Conservation (phyloP, 2,329 filamentous ascomycete species). For the Cladosporium cucumerinum region DNA sequence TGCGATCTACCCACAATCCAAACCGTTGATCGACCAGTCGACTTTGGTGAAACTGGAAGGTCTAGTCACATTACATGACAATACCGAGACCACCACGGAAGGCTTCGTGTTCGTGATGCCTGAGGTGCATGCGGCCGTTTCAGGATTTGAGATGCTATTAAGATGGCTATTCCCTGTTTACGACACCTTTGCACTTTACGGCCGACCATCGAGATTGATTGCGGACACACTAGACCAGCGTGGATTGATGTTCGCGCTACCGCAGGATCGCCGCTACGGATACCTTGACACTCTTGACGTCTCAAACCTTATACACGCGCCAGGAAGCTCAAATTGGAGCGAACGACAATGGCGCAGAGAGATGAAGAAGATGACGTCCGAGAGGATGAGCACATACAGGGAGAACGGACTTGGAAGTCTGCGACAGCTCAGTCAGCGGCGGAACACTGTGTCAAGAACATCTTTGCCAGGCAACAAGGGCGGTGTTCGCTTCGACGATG, state of each 20-base stretch:
- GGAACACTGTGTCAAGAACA: conserved; percentile 39
- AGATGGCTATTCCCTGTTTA: conserved; percentile 90
- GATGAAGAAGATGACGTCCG: conserved; percentile 82
- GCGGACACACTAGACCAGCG: conserved; percentile 82
- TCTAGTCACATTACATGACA: conserved; percentile 79
- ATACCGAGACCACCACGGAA: conserved; percentile 73
- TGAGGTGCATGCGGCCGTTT: conserved; percentile 85
- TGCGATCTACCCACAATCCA: conserved; percentile 92
- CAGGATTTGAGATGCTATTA: conserved; percentile 92
- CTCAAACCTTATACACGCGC: conserved; percentile 70
- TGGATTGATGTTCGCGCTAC: conserved; percentile 98
- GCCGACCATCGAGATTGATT: conserved; percentile 78
- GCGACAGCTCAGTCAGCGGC: conserved; percentile 37
- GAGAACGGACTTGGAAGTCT: conserved; percentile 25
- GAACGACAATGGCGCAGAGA: conserved; percentile 87
- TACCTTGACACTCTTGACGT: conserved; percentile 90
- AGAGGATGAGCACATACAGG: conserved; percentile 60
- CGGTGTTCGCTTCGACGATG: conserved; percentile 44
- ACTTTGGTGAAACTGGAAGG: conserved; percentile 93
- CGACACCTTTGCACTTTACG: conserved; percentile 89
- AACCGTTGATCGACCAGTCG: conserved; percentile 88
- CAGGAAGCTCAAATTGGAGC: conserved; percentile 72
- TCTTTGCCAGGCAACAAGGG: conserved; percentile 35
- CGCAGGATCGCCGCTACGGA: conserved; percentile 79
- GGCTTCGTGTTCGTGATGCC: conserved; percentile 99